A percentile compares a stretch with the other conserved stretches of the same genome.
Evolutionary conservation across 2,329 filamentous ascomycete genomes (phyloP).

Genomic region (Colletotrichum plurivorum): DNA sequence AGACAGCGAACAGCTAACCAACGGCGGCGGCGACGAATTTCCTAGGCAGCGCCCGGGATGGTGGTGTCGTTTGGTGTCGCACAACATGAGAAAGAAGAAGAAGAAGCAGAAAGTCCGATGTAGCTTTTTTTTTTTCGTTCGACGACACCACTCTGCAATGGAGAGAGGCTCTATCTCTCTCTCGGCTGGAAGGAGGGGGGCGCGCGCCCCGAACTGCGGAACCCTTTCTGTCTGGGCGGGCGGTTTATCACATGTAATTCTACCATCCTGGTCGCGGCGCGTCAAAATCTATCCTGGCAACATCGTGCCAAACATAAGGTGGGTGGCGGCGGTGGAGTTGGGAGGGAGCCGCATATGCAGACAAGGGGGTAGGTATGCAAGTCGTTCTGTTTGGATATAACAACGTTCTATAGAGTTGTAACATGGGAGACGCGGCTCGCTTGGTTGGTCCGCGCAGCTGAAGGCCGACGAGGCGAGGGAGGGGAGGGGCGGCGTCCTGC

Average conservation of each 20-base stretch:
- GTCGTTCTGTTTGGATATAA: conserved; percentile 27
- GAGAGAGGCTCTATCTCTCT: conserved; percentile 13
- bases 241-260: conserved; percentile 30
- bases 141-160: too few species aligned
- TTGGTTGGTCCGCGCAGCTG: conserved; percentile 14
- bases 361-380: neutral
- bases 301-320: conserved; percentile 1
- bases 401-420: conserved; percentile 12
- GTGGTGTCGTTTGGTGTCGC: conserved; percentile 14
- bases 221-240: too few species aligned
- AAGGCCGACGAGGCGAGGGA: conserved; percentile 9
- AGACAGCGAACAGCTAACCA: neutral
- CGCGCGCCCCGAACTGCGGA: conserved; percentile 10
- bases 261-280: conserved; percentile 8
- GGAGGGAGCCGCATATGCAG: conserved; percentile 30
- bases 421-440: neutral
- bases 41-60: neutral
- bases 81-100: conserved; percentile 8
- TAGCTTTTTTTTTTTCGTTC: too few species aligned
- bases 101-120: too few species aligned
- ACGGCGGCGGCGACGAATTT: conserved; percentile 7
- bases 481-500: conserved; percentile 9
- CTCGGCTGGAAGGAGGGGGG: conserved; percentile 11
- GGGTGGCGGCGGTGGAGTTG: conserved; percentile 1
- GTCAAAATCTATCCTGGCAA: conserved; percentile 11